These are phyloP conservation scores for Drechslerella coelobrocha DNA, from an alignment of 2,329 filamentous ascomycete genomes.

Conservation along the genomic window DNA sequence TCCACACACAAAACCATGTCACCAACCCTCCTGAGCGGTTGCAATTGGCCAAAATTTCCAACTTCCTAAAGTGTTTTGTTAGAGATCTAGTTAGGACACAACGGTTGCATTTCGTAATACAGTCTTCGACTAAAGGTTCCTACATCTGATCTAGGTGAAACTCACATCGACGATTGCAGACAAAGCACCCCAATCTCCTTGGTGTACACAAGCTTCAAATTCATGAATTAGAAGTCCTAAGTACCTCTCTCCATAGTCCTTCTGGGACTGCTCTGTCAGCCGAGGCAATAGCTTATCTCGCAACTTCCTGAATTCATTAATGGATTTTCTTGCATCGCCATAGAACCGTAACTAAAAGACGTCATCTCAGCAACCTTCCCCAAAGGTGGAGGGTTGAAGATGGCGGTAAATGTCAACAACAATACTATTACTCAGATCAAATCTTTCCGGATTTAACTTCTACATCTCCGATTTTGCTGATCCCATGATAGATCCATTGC, in stretches of 20 bases:
- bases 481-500: too few relatives aligned
- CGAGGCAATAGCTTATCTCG: conserved; percentile 22
- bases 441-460: too few relatives aligned
- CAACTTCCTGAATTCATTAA: conserved; percentile 32
- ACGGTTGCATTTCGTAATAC: too few relatives aligned
- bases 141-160: neutral
- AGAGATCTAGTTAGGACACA: too few relatives aligned
- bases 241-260: conserved; percentile 41
- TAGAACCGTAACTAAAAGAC: conserved; percentile 27
- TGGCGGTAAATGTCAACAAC: conserved; percentile 1
- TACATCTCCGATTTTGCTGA: too few relatives aligned
- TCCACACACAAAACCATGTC: conserved; percentile 48
- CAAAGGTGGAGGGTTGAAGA: neutral
- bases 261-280: conserved; percentile 33
- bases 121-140: neutral
- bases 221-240: conserved; percentile 73
- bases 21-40: conserved; percentile 39
- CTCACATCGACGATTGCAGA: conserved; percentile 65
- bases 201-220: conserved; percentile 74
- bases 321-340: conserved; percentile 34
- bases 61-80: conserved; percentile 18
- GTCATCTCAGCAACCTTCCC: neutral
- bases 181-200: conserved; percentile 73
- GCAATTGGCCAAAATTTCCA: conserved; percentile 28
- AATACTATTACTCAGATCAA: neutral